A percentile compares a stretch with the other conserved stretches of the same genome.
Evolutionary conservation across 2,329 filamentous ascomycete species (phyloP).

Genomic region (Nemania diffusa): DNA sequence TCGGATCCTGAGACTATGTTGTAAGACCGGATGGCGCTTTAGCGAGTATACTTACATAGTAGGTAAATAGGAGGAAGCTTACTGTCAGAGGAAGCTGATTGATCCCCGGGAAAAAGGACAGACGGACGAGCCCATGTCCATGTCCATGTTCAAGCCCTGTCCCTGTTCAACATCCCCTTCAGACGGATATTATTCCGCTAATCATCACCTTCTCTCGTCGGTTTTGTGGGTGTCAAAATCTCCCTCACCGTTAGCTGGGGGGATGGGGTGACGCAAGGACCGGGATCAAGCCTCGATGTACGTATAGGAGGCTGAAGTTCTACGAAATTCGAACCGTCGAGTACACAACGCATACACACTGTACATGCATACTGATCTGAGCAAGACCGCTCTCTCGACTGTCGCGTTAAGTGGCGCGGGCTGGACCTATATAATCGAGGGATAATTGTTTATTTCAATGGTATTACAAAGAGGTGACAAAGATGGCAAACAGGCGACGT

Average conservation of each 20-base stretch:
- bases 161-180: slow-evolving; percentile 5
- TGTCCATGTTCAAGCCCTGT: neutral
- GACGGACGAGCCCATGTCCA: neutral
- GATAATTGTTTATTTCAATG: neutral
- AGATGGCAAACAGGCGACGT: slow-evolving; percentile 2
- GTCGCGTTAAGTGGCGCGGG: neutral
- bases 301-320: neutral
- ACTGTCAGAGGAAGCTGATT: slow-evolving; percentile 10
- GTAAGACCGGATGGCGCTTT: slow-evolving; percentile 14
- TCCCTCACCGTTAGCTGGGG: neutral
- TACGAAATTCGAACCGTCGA: neutral
- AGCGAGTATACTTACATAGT: neutral
- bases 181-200: neutral
- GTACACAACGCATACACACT: neutral
- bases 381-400: neutral
- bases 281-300: neutral
- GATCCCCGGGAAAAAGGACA: neutral
- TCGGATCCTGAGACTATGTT: neutral
- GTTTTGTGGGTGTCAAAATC: neutral
- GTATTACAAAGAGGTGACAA: slow-evolving; percentile 28
- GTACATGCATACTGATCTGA: neutral
- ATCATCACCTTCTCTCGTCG: neutral
- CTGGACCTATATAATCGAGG: slow-evolving; percentile 7
- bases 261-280: neutral
- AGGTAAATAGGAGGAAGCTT: slow-evolving; percentile 1